Percentiles rank a stretch among this genome's conserved stretches.
These are phyloP conservation scores for Plasmodium knowlesi DNA, from an alignment of 169 alveolate genomes.

Conservation along the genomic window DNA sequence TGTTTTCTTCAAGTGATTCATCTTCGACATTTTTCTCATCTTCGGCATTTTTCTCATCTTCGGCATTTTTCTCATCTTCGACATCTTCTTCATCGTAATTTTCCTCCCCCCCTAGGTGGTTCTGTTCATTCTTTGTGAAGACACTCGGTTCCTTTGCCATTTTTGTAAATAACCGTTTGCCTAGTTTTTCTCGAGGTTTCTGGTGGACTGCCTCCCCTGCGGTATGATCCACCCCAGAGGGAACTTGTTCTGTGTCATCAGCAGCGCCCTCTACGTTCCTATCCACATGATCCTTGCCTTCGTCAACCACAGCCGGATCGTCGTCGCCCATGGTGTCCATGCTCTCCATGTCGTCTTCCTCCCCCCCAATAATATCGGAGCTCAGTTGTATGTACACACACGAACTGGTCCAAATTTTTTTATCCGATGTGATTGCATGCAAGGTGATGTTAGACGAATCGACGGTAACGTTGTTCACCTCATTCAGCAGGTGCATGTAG, in stretches of 20 bases:
- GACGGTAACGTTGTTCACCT: constrained; percentile 20
- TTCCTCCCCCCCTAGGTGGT: not conserved
- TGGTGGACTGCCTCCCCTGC: not conserved
- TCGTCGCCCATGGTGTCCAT: not conserved
- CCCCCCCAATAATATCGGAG: constrained; percentile 11
- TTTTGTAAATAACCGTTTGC: not conserved
- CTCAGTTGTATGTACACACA: constrained; percentile 66
- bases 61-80: constrained; percentile 4
- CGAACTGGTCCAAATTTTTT: constrained; percentile 14
- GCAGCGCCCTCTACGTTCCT: not conserved
- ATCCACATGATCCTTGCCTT: not conserved
- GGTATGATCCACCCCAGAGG: not conserved
- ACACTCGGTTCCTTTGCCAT: not conserved
- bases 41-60: too few species aligned
- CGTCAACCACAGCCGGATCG: not conserved
- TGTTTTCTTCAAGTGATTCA: not conserved
- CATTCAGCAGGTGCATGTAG: constrained; percentile 49
- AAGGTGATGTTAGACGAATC: constrained; percentile 63
- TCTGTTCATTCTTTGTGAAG: not conserved
- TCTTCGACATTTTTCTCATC: constrained; percentile 2
- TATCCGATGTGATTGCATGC: constrained; percentile 72
- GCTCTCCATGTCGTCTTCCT: not conserved
- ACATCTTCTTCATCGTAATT: not conserved
- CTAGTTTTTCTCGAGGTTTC: not conserved
- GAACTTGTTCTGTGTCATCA: not conserved